Evolutionary conservation across 2,329 filamentous ascomycete genomes (phyloP).

Genomic region (Pochonia chlamydosporia): DNA sequence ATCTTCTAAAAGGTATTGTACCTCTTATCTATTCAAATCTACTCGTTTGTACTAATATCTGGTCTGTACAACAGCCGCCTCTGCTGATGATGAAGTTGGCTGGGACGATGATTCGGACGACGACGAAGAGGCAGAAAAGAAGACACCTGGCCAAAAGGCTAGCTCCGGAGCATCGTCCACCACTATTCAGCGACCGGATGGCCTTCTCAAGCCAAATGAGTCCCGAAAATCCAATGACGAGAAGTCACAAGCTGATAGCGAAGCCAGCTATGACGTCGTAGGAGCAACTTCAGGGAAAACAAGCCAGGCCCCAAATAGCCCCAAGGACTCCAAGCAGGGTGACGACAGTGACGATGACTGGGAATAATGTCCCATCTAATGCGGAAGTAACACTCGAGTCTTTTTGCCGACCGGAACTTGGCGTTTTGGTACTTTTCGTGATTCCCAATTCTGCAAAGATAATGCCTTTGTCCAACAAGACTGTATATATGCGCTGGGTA

Average conservation of each 20-base stretch:
- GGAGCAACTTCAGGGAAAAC: constrained; percentile 68
- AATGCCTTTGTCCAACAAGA: constrained; percentile 1
- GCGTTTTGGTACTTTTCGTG: constrained; percentile 25
- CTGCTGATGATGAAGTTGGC: constrained; percentile 64
- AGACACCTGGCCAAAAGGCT: constrained; percentile 25
- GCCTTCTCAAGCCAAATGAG: constrained; percentile 55
- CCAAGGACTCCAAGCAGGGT: constrained; percentile 48
- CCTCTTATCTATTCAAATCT: neutral
- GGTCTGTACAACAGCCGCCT: constrained; percentile 47
- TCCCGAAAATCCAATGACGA: constrained; percentile 76
- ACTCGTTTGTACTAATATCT: constrained; percentile 10
- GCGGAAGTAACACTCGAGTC: neutral
- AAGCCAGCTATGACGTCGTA: constrained; percentile 93
- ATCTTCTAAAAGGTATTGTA: constrained; percentile 77
- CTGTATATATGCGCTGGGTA: constrained; percentile 18
- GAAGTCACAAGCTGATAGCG: constrained; percentile 86
- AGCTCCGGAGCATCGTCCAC: constrained; percentile 52
- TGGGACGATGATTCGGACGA: constrained; percentile 69
- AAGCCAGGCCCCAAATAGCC: constrained; percentile 69
- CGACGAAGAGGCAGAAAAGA: constrained; percentile 21
- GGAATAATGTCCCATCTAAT: constrained; percentile 9
- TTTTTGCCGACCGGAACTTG: constrained; percentile 12
- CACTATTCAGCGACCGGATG: constrained; percentile 51
- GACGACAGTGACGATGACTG: constrained; percentile 30
- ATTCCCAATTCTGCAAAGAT: constrained; percentile 8